phyloP scores from a whole-genome alignment of 2,329 filamentous ascomycete genomes.

The Beauveria brongniartii region DNA sequence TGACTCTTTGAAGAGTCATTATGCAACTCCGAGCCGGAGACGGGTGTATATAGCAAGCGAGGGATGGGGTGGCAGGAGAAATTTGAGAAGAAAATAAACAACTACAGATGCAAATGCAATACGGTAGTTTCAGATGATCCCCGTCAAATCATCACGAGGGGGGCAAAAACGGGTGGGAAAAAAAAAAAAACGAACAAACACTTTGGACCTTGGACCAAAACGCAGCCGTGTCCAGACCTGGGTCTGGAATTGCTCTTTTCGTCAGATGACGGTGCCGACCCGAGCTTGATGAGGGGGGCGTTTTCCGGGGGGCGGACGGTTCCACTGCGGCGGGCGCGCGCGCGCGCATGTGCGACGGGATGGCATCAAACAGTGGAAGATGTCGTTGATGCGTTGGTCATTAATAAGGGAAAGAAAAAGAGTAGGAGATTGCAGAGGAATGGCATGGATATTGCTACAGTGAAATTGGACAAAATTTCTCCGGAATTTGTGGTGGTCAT shows the following conservation, averaged over 20 bases:
- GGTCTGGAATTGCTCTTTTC: conserved; percentile 5
- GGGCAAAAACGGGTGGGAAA: background rate
- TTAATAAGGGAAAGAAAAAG: background rate
- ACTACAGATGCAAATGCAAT: background rate
- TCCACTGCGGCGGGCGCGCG: background rate
- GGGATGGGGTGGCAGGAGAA: background rate
- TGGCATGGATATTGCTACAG: background rate
- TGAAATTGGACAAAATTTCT: background rate
- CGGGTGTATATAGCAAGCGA: background rate
- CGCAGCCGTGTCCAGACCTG: background rate
- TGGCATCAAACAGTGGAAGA: background rate
- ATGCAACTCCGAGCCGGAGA: background rate
- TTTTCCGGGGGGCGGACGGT: background rate
- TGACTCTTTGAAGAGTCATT: background rate
- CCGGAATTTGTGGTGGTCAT: background rate
- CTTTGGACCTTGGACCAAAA: background rate
- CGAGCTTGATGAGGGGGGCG: background rate
- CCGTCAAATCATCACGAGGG: conserved; percentile 6
- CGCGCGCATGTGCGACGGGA: background rate
- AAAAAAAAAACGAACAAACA: background rate
- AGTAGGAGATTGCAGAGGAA: background rate
- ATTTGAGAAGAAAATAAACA: background rate
- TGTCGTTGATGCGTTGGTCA: no score
- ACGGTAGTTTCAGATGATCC: background rate
- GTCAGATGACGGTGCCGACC: conserved; percentile 8